A percentile compares a stretch with the other conserved stretches of the same genome.
Evolutionary conservation across 2,329 filamentous ascomycete genomes (phyloP).

Genomic region (Monosporascus sp.): DNA sequence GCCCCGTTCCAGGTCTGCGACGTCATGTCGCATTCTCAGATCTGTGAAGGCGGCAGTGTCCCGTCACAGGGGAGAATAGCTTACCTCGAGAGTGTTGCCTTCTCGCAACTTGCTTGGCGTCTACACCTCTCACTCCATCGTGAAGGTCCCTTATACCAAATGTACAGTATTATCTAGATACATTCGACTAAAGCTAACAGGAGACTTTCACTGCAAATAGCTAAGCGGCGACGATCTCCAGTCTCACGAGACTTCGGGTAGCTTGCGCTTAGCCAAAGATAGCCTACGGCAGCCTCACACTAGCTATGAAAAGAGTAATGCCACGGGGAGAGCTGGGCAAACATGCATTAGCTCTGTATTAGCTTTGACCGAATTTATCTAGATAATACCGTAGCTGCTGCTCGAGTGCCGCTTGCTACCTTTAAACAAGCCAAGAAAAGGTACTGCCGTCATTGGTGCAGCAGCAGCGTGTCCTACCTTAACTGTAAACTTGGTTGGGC

Average conservation of each 20-base stretch:
- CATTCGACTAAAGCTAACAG: too few species aligned
- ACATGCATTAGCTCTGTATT: too few species aligned
- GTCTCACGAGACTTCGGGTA: too few species aligned
- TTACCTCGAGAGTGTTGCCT: not conserved
- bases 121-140: too few species aligned
- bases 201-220: too few species aligned
- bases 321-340: too few species aligned
- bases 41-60: not conserved
- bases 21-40: not conserved
- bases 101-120: not conserved
- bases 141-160: too few species aligned
- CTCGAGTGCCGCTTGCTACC: not conserved
- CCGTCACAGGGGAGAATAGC: not conserved
- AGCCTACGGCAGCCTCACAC: too few species aligned
- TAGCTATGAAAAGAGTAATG: too few species aligned
- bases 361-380: not conserved
- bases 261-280: too few species aligned
- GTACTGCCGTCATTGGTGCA: not conserved
- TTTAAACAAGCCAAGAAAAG: not conserved
- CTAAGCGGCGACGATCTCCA: too few species aligned
- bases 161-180: too few species aligned
- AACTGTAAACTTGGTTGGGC: not conserved
- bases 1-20: not conserved
- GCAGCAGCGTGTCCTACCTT: not conserved
- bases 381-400: not conserved